Evolutionary conservation across 2,329 filamentous ascomycete species (phyloP), one percentile per base, ranked within the genome.

Genomic region (Penicillium rolfsii): DNA sequence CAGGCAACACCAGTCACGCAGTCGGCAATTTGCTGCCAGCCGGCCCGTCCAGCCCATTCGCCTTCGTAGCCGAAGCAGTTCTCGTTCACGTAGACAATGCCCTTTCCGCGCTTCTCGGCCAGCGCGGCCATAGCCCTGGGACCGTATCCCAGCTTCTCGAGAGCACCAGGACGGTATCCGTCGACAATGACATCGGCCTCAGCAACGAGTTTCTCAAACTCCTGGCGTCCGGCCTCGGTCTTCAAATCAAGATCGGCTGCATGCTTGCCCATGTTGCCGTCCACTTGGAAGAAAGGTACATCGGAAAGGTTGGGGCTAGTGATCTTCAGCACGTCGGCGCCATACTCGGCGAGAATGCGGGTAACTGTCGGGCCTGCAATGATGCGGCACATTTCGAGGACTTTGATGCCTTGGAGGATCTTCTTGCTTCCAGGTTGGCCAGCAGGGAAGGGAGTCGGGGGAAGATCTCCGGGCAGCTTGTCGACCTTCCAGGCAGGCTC

Each of bases 281-380:
- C 89, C 0, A 90, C 84, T 67, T 91, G 89, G 74, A 90, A 91
- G 75, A 89, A 89, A 0, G 88, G 88, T 1, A 91, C 86, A 61
- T 91, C 89, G 1, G 86, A 85, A 9, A 92, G 80, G 40, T 85
- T 79, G 0, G 87, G 84, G 5, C 86, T 87, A 1, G 89, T 91
- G 46, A 93, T 81, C 68, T 91, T 90, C 65, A 93, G 81, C 0
- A 93, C 89, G 56, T 88, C 84, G 7, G 90, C 90, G 2, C 90
- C 90, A 70, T 91, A 89, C 63, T 91, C 89, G n/a, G 87, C 89
- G 0, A 93, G 82, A 1, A 87, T 87, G 33, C 89, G 85, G 3
- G 86, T 86, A 65, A 92, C 87, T 4, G 87, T 85, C n/a, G 89
- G 89, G 0, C 89, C 89, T 3, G 90, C 90, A 64, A 93, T 91